Evolutionary conservation across 768 basidiomycete genomes (phyloP), one percentile per base, ranked within the genome.

Genomic region (Lentinula lateritia): DNA sequence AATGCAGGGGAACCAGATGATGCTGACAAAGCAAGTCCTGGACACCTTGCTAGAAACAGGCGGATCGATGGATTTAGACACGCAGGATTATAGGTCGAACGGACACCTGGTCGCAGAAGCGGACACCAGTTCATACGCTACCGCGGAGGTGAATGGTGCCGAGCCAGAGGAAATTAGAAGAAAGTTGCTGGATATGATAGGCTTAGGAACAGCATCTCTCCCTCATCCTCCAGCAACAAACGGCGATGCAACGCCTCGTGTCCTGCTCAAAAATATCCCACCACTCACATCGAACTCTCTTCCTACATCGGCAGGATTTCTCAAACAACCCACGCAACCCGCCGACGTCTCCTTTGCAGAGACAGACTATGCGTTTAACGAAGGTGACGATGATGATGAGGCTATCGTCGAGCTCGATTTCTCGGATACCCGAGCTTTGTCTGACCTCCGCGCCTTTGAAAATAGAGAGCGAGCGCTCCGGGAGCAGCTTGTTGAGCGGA

Each of bases 321-420:
- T 10, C 9, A 9, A 20, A 9, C 46, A 48, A 20, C 23, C 46
- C 5, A 12, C 0, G 18, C 18, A 28, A 34, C 13, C 39, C 8
- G 15, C 12, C 23, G 55, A 9, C 15, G 39, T 23, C 12, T 34
- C 38, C 12, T 56, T 39, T 43, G 23, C 23, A 6, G 16, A 42
- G 13, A 32, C 23, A 5, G 39, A 56, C 23, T 3, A 23, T 45
- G 41, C 12, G 5, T 28, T 42, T 18, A 50, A 52, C 41, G 48
- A 43, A 10, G 50, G 16, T 0, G 48, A 60, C 9, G 59, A 60
- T 20, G 59, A 60, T 9, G 50, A 60, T 5, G 59, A 60, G 20
- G 35, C 39, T 16, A 60, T 60, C 16, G 18, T 60, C 16, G 59
- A 60, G 32, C 35, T 60, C 16, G 59, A 60, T 28, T 60, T 60